Base-by-base conservation (phyloP, 768 basidiomycete species). In the Pisolithus tinctorius region DNA sequence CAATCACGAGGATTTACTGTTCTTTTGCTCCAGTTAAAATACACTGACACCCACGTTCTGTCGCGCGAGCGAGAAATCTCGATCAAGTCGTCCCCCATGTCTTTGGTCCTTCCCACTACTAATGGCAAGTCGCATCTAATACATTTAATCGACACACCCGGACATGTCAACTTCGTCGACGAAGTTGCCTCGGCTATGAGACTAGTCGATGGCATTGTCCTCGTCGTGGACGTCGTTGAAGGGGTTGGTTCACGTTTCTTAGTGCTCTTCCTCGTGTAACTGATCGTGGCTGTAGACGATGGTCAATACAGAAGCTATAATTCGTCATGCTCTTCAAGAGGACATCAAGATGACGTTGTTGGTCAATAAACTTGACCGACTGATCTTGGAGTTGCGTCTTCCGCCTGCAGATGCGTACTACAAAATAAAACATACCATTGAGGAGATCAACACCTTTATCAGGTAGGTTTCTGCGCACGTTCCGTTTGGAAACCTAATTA, bases 341-440 rank as follows among this genome's bases (percentile, higher is more conserved):
- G 80, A 82, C 50, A 74, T 93, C 62, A 87, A 89, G 75, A 86
- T 93, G 55, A 92, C 88, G 7, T 80, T 99, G 43, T 84, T 99
- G 31, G 81, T 99, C 56, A 99, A 99, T 76, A 99, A 99, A 77
- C 85, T 99, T 63, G 96, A 99, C 71, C 81, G 96, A 50, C 81
- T 99, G 47, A 97, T 98, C 56, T 82, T 99, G 50, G 96, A 99
- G 70, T 76, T 99, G 51, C 84, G 96, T 43, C 84, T 99, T 63
- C 94, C 94, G 62, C 96, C 96, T 49, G 73, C 84, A 39, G 96
- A 99, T 61, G 96, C 96, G 0, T 99, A 91, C 74, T 97, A 94
- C 74, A 99, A 99, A 77, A 92, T 99, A 58, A 95, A 92, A 68
- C 95, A 98, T 66, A 97, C 94, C 2, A 95, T 99, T 50, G 96